Evolutionary conservation across 768 basidiomycete species (phyloP).

Genomic region (Hygrophorus russula): DNA sequence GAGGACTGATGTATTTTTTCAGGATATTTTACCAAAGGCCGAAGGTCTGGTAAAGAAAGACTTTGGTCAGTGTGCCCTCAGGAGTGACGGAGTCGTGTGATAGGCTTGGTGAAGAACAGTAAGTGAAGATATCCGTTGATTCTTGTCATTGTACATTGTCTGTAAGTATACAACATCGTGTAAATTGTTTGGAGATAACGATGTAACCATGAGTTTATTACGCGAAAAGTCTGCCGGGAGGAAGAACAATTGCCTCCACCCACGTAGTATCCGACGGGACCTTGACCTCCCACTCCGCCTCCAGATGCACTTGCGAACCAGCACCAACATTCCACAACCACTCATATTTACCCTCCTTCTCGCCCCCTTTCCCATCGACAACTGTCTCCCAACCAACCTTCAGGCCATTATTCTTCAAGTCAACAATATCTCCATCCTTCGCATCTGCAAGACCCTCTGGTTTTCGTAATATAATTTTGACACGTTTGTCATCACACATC

Average conservation of each 20-base stretch:
- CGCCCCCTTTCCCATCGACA: constrained; percentile 9
- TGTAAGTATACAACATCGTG: no score
- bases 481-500: constrained; percentile 26
- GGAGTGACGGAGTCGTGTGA: constrained; percentile 49
- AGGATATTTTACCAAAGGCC: constrained; percentile 61
- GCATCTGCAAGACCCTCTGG: constrained; percentile 36
- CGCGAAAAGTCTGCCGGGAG: no score
- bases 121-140: no score
- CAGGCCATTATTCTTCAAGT: constrained; percentile 17
- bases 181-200: no score
- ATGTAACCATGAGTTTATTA: no score
- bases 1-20: not conserved
- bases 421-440: constrained; percentile 26
- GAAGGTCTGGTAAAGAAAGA: constrained; percentile 48
- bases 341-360: constrained; percentile 46
- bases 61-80: constrained; percentile 56
- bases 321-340: constrained; percentile 37
- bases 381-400: constrained; percentile 24
- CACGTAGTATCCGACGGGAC: constrained; percentile 22
- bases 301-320: constrained; percentile 29
- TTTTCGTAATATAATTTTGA: constrained; percentile 33
- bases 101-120: no score
- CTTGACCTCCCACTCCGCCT: constrained; percentile 44
- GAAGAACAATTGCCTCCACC: constrained; percentile 1
- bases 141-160: no score